Percentiles rank a stretch among this genome's conserved stretches.
Evolutionary conservation across 2,329 filamentous ascomycete species (phyloP).

Genomic region (Verticillium alfalfae): DNA sequence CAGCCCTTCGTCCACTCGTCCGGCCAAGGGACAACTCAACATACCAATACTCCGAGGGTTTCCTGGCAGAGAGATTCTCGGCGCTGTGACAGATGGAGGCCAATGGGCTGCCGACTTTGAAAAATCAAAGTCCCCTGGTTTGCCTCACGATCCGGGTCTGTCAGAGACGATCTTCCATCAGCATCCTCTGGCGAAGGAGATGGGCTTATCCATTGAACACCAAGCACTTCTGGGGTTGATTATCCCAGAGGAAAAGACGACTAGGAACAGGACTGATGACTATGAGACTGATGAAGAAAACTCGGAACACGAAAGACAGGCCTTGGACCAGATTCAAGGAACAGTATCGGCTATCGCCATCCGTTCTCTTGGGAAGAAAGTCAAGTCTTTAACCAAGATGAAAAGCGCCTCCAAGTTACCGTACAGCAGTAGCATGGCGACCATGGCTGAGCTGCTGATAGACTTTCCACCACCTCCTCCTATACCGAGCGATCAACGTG

Average conservation of each 20-base stretch:
- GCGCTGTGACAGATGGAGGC: conserved; percentile 29
- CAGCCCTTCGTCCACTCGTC: neutral
- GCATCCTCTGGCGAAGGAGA: conserved; percentile 26
- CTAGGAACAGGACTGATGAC: conserved; percentile 7
- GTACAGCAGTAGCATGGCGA: no score
- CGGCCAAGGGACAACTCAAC: neutral
- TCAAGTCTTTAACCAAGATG: conserved; percentile 9
- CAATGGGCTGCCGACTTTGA: conserved; percentile 23
- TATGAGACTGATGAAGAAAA: conserved; percentile 8
- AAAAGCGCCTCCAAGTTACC: neutral
- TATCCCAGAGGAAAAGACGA: conserved; percentile 5
- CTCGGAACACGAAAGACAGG: no score
- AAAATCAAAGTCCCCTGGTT: conserved; percentile 22
- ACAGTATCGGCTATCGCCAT: conserved; percentile 4
- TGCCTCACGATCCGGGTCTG: conserved; percentile 26
- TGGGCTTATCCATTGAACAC: neutral
- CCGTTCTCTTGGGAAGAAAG: conserved; percentile 1
- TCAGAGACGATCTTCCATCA: conserved; percentile 26
- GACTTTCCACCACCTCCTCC: neutral
- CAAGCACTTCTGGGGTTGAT: conserved; percentile 9
- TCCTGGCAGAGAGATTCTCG: conserved; percentile 30
- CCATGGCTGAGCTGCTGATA: neutral
- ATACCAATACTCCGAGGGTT: conserved; percentile 38
- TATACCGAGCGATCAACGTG: neutral
- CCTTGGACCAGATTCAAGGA: neutral